Conservation (phyloP, 23 red algal genomes). For the Agarophyton chilense region DNA sequence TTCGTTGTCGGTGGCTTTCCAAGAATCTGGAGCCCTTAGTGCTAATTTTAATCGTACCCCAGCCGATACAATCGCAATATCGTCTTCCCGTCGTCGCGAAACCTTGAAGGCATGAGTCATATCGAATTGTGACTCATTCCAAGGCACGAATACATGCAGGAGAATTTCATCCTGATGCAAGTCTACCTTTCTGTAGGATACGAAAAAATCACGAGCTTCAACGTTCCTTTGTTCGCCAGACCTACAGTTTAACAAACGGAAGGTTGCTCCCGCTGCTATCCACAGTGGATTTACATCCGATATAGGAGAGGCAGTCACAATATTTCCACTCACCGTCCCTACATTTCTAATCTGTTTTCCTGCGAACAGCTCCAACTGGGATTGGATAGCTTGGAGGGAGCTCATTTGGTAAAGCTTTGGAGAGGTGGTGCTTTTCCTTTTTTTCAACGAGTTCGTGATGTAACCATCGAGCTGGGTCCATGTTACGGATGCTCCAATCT, state of each 20-base stretch:
- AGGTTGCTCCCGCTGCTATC: slow-evolving; percentile 67
- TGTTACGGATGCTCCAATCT: slow-evolving; percentile 66
- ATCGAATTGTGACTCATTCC: slow-evolving; percentile 63
- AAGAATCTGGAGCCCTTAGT: neutral
- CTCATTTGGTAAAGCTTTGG: slow-evolving; percentile 21
- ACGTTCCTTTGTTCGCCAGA: slow-evolving; percentile 23
- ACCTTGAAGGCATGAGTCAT: slow-evolving; percentile 72
- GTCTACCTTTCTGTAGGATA: slow-evolving; percentile 67
- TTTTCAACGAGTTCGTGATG: slow-evolving; percentile 4
- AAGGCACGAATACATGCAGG: slow-evolving; percentile 57
- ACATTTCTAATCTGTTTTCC: slow-evolving; percentile 86
- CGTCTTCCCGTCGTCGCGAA: slow-evolving; percentile 81
- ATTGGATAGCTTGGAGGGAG: slow-evolving; percentile 55
- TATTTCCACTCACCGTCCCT: slow-evolving; percentile 75
- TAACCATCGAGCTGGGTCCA: slow-evolving; percentile 42
- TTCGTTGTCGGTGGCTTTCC: neutral
- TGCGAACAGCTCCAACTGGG: slow-evolving; percentile 79
- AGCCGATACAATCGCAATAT: slow-evolving; percentile 91
- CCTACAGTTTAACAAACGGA: slow-evolving; percentile 39
- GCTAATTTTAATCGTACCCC: slow-evolving; percentile 60
- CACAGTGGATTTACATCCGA: slow-evolving; percentile 89
- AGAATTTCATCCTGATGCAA: slow-evolving; percentile 63
- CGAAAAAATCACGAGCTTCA: slow-evolving; percentile 69
- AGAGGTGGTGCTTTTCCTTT: neutral
- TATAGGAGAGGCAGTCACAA: slow-evolving; percentile 91